Evolutionary conservation across 352 stramenopile genomes (phyloP), one percentile per base, ranked within the genome.

Genomic region (Plasmopara halstedii): DNA sequence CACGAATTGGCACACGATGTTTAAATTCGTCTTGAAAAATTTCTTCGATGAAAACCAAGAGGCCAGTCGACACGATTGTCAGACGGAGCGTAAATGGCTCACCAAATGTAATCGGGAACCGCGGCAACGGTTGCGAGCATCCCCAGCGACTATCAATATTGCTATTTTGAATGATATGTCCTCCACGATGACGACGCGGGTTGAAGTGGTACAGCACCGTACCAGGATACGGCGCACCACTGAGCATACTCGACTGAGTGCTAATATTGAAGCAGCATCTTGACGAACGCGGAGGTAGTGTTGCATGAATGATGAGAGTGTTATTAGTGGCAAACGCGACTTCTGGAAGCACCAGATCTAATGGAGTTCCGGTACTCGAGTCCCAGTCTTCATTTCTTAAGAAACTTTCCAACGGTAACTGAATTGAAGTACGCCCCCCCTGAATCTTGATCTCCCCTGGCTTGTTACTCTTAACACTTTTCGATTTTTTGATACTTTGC

Each of bases 171-270:
- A 88, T 73, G 23, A 88, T 81, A 19, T 80, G 66, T 3, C 73
- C 75, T 26, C 73, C 73, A 22, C 71, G 63, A 36, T 81, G 64
- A 22, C 76, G 75, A 3, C 79, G 67, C 14, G 79, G 75, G 33
- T 85, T 90, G 46, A 88, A 88, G 50, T 91, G 80, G 43, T 86
- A 88, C 20, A 91, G 50, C 50, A 88, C 73, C 1, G 80, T 91
- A 6, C 77, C 80, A 9, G 77, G 73, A 46, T 85, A 85, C 31
- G 73, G 71, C 17, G 73, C 73, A 2, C 72, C 77, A 42, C 71
- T 84, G 31, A 85, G 57, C 66, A 86, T 74, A 50, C 68, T 84
- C 21, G 70, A 56, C 42, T 87, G 70, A 26, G 77, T 88, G 54
- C 68, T 82, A 27, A 91, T 61, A 51, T 88, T 91, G 43, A 91